A percentile compares a stretch with the other conserved stretches of the same genome.
phyloP scores from a whole-genome alignment of 306 rosid genomes.

The Citrullus mucosospermus region DNA sequence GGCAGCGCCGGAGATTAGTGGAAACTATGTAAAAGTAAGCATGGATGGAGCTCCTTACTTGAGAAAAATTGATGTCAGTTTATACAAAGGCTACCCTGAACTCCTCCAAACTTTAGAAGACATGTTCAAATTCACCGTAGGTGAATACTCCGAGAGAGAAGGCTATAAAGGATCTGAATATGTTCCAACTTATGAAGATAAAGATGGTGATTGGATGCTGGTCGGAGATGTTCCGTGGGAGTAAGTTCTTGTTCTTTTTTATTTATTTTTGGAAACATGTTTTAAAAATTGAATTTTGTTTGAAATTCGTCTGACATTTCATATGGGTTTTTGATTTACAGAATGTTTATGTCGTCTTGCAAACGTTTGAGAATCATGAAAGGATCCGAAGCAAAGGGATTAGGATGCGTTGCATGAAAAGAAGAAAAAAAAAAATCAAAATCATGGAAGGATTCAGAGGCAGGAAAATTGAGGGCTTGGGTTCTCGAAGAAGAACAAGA shows the following conservation, averaged over 20 bases:
- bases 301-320: not conserved
- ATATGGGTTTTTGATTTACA: slow-evolving; percentile 16
- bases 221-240: slow-evolving; percentile 99
- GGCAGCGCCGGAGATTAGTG: slow-evolving; percentile 35
- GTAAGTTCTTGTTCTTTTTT: slow-evolving; percentile 24
- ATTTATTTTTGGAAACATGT: not conserved
- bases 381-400: slow-evolving; percentile 79
- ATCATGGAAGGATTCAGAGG: not conserved
- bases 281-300: not conserved
- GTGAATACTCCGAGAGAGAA: slow-evolving; percentile 71
- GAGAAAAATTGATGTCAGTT: slow-evolving; percentile 66
- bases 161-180: slow-evolving; percentile 80
- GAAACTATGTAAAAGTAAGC: slow-evolving; percentile 75
- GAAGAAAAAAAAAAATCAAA: not conserved
- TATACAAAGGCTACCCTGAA: slow-evolving; percentile 45
- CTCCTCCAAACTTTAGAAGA: slow-evolving; percentile 58
- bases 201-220: slow-evolving; percentile 94
- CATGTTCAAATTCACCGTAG: slow-evolving; percentile 73
- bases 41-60: slow-evolving; percentile 97
- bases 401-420: slow-evolving; percentile 57
- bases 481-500: slow-evolving; percentile 37
- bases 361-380: slow-evolving; percentile 84
- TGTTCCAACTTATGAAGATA: slow-evolving; percentile 87
- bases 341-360: slow-evolving; percentile 85
- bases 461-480: slow-evolving; percentile 24